phyloP scores from a whole-genome alignment of 768 basidiomycete genomes.

The Kwoniella heveanensis region DNA sequence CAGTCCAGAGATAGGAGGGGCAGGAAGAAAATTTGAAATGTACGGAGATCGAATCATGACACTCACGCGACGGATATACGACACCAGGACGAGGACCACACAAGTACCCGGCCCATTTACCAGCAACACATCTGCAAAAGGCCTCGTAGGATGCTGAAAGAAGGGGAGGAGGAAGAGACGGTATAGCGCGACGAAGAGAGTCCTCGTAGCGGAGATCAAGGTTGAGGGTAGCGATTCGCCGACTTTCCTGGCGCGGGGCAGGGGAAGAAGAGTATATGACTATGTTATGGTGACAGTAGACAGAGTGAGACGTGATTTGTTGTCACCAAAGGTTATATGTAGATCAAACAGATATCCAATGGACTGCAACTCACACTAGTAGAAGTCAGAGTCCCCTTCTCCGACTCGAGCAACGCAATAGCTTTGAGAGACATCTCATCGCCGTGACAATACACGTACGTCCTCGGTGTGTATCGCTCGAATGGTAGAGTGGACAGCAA shows the following conservation, averaged over 20 bases:
- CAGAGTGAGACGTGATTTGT: too few species aligned
- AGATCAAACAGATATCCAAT: too few species aligned
- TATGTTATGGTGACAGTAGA: too few species aligned
- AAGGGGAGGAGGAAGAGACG: constrained; percentile 65
- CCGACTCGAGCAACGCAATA: constrained; percentile 66
- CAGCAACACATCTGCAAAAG: constrained; percentile 71
- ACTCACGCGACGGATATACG: constrained; percentile 72
- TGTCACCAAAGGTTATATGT: too few species aligned
- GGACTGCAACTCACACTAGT: background rate
- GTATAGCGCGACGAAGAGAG: constrained; percentile 67
- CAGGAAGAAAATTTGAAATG: too few species aligned
- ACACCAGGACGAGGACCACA: constrained; percentile 71
- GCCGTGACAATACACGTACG: constrained; percentile 78
- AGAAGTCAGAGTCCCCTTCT: constrained; percentile 24
- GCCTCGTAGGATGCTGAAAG: constrained; percentile 22
- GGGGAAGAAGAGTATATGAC: constrained; percentile 51
- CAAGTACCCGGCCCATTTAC: constrained; percentile 96
- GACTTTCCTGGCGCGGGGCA: constrained; percentile 86
- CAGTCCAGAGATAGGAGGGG: too few species aligned
- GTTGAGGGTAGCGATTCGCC: constrained; percentile 77
- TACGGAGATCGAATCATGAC: background rate
- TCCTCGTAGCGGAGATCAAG: constrained; percentile 66
- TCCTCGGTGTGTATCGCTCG: constrained; percentile 71
- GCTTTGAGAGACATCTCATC: constrained; percentile 77
- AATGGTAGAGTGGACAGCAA: constrained; percentile 75